Base-by-base conservation (phyloP, 495 filamentous ascomycete species). In the Aspergillus campestris region DNA sequence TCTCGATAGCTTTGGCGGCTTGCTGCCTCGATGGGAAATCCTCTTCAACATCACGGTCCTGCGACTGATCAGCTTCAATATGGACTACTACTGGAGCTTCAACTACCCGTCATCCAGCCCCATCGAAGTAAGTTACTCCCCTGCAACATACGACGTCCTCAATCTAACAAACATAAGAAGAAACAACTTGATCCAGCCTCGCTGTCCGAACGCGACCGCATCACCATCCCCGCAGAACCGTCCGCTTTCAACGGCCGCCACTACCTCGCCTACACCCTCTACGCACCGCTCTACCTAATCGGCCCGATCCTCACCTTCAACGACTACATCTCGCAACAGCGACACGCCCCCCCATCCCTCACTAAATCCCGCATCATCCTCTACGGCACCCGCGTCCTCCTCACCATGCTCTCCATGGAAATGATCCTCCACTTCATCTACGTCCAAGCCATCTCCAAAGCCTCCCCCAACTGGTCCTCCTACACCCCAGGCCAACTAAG, bases 231-330 rank as follows among this genome's bases (percentile, higher is more conserved):
- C 0, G 86, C 88, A 5, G 73, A 78, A 41, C 57, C 72, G 0
- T 64, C 72, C 7, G 84, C 90, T 49, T 99, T 79, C 64, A 70
- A 59, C 31, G 77, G 75, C 15, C 89, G 92, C 61, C 92, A 89
- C 64, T 96, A 94, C 59, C 47, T 95, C 38, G 87, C 85, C 28
- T 97, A 96, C 62, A 64, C 80, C 34, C 75, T 95, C 44, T 99
- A 99, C 63, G 84, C 89, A 0, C 94, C 92, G 0, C 75, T 99
- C 1, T 99, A 95, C 60, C 74, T 99, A 27, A 77, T 90, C 0
- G 92, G 92, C 1, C 92, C 92, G 6, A 94, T 99, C 54, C 53
- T 97, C 44, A 96, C 89, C 24, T 99, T 97, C 72, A 99, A 99
- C 65, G 92, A 97, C 69, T 96, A 94, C 70, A 84, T 95, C 42